Evolutionary conservation across 2,329 filamentous ascomycete species (phyloP).

Genomic region (Zymoseptoria passerinii): DNA sequence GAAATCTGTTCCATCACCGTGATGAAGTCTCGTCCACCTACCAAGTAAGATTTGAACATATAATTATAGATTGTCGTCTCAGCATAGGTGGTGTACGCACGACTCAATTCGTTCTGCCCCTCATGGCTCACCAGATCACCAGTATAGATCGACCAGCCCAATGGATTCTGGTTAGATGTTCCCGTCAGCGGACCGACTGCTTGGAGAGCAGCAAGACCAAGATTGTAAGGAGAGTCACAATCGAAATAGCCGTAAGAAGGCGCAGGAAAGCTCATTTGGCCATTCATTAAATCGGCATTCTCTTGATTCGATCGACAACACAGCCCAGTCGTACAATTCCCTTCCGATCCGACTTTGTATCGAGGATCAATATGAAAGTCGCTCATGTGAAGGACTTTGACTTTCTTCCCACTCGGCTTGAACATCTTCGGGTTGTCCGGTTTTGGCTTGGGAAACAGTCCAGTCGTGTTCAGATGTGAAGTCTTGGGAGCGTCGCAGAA

Average conservation of each 20-base stretch:
- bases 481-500: slow-evolving; percentile 44
- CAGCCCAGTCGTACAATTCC: slow-evolving; percentile 44
- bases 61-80: slow-evolving; percentile 44
- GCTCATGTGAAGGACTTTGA: slow-evolving; percentile 50
- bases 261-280: slow-evolving; percentile 38
- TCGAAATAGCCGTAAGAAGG: slow-evolving; percentile 47
- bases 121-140: slow-evolving; percentile 52
- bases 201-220: slow-evolving; percentile 48
- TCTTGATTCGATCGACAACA: slow-evolving; percentile 44
- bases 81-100: slow-evolving; percentile 46
- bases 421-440: slow-evolving; percentile 39
- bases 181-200: slow-evolving; percentile 50
- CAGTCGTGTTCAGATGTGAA: slow-evolving; percentile 37
- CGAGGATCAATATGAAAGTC: slow-evolving; percentile 49
- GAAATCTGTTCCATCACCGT: background rate
- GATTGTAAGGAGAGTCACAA: slow-evolving; percentile 52
- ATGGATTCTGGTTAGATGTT: slow-evolving; percentile 38
- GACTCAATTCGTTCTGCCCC: slow-evolving; percentile 43
- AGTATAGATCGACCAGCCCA: slow-evolving; percentile 50
- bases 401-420: slow-evolving; percentile 43
- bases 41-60: slow-evolving; percentile 49
- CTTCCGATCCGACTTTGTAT: slow-evolving; percentile 46
- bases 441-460: slow-evolving; percentile 48
- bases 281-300: slow-evolving; percentile 29
- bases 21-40: background rate